A percentile compares a stretch with the other conserved stretches of the same genome.
Conservation (phyloP, 768 basidiomycete species). For the Amanita fuliginea region DNA sequence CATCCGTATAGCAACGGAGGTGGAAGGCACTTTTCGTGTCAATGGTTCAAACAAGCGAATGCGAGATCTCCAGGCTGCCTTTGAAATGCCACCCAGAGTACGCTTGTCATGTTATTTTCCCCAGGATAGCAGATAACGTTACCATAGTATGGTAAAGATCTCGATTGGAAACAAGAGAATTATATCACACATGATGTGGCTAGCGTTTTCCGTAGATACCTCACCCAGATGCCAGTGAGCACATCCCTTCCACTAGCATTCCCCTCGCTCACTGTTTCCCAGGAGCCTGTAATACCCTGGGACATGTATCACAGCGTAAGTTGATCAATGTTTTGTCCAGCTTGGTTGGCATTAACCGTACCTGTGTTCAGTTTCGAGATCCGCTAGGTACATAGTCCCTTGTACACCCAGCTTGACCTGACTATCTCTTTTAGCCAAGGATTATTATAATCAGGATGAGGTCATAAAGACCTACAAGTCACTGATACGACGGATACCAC, state of each 20-base stretch:
- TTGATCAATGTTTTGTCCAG: conserved; percentile 12
- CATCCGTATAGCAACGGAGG: conserved; percentile 59
- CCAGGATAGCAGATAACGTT: conserved; percentile 4
- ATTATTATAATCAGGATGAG: conserved; percentile 57
- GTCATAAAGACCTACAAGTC: conserved; percentile 73
- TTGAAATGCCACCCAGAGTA: conserved; percentile 84
- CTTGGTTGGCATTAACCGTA: conserved; percentile 6
- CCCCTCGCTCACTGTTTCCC: conserved; percentile 4
- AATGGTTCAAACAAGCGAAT: conserved; percentile 94
- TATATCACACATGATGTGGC: conserved; percentile 97
- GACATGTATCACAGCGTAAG: conserved; percentile 81
- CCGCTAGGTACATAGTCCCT: conserved; percentile 39
- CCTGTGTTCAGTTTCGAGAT: conserved; percentile 56
- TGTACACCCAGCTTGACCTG: conserved; percentile 8
- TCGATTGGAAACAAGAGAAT: conserved; percentile 80
- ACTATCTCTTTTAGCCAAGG: conserved; percentile 36
- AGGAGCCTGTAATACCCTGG: conserved; percentile 95
- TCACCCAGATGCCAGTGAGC: conserved; percentile 92
- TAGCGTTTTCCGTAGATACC: conserved; percentile 89
- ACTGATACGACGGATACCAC: conserved; percentile 77
- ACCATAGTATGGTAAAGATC: conserved; percentile 78
- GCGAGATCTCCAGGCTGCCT: conserved; percentile 86
- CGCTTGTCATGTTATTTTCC: conserved; percentile 12
- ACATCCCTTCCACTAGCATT: neutral
- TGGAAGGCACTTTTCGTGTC: conserved; percentile 89